Evolutionary conservation across 129 eudicot genomes (phyloP).

Genomic region (Erigeron canadensis): DNA sequence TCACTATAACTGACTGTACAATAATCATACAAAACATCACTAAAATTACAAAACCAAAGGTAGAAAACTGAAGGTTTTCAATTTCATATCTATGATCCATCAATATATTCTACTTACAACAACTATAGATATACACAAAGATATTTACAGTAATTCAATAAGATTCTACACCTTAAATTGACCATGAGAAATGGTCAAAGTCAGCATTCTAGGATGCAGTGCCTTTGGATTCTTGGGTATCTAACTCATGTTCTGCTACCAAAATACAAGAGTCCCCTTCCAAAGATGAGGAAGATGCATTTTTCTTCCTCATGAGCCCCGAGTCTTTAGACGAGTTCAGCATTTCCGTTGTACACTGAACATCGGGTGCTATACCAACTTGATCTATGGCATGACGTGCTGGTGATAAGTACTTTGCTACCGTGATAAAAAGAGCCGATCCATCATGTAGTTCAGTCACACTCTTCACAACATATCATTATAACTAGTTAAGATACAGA

Average conservation of each 20-base stretch:
- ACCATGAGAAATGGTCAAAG: constrained; percentile 15
- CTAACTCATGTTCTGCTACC: constrained; percentile 95
- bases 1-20: neutral
- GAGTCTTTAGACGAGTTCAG: constrained; percentile 51
- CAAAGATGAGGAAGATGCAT: constrained; percentile 40
- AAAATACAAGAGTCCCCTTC: constrained; percentile 92
- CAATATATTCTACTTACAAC: constrained; percentile 26
- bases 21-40: neutral
- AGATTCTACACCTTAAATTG: constrained; percentile 13
- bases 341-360: constrained; percentile 79
- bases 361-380: constrained; percentile 90
- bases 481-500: neutral
- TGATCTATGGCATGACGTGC: constrained; percentile 87
- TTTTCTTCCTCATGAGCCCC: constrained; percentile 41
- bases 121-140: constrained; percentile 2
- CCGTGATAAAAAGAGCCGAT: constrained; percentile 88
- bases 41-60: neutral
- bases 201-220: constrained; percentile 63
- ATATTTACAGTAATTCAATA: constrained; percentile 17
- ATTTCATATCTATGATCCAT: constrained; percentile 2
- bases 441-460: constrained; percentile 92
- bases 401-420: constrained; percentile 91
- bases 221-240: constrained; percentile 70
- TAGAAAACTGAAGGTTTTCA: constrained; percentile 14
- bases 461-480: constrained; percentile 46